These are phyloP conservation scores for Tulasnella sp. DNA, from an alignment of 768 basidiomycete genomes.

Conservation along the genomic window DNA sequence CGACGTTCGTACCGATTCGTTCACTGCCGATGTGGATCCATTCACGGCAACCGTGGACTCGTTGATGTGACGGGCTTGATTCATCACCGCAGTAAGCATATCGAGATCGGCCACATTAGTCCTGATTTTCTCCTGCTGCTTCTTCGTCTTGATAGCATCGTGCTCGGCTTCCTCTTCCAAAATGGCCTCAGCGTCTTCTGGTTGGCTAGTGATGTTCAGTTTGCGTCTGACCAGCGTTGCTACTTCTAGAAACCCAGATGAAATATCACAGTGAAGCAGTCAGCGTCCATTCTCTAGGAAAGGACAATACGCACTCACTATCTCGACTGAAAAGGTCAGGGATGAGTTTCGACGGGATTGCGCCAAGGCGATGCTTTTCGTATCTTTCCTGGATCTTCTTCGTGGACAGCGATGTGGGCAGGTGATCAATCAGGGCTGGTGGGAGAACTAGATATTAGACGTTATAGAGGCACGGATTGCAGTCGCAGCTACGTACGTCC, in stretches of 20 bases:
- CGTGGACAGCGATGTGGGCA: slow-evolving; percentile 56
- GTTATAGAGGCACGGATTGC: background rate
- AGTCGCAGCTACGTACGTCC: slow-evolving; percentile 29
- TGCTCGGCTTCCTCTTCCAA: slow-evolving; percentile 6
- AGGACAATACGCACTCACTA: slow-evolving; percentile 16
- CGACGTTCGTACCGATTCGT: too few relatives aligned
- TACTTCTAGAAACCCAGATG: slow-evolving; percentile 2
- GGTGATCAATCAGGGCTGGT: slow-evolving; percentile 40
- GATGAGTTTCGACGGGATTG: slow-evolving; percentile 20
- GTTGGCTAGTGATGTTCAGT: slow-evolving; percentile 7
- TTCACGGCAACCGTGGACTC: too few relatives aligned
- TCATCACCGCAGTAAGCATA: slow-evolving; percentile 20
- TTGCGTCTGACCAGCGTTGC: background rate
- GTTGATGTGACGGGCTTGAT: background rate
- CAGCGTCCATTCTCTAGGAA: background rate
- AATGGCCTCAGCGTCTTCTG: slow-evolving; percentile 3
- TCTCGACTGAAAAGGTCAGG: slow-evolving; percentile 25
- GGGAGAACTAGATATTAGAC: background rate
- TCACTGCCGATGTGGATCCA: too few relatives aligned
- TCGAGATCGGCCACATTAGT: slow-evolving; percentile 16
- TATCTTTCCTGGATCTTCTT: slow-evolving; percentile 41
- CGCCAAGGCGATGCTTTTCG: slow-evolving; percentile 26
- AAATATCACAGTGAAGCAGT: slow-evolving; percentile 9
- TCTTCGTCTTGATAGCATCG: slow-evolving; percentile 14
- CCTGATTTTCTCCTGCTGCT: background rate